Percentiles rank a stretch among this genome's conserved stretches.
Conservation (phyloP, 768 basidiomycete genomes). For the Russula compacta region DNA sequence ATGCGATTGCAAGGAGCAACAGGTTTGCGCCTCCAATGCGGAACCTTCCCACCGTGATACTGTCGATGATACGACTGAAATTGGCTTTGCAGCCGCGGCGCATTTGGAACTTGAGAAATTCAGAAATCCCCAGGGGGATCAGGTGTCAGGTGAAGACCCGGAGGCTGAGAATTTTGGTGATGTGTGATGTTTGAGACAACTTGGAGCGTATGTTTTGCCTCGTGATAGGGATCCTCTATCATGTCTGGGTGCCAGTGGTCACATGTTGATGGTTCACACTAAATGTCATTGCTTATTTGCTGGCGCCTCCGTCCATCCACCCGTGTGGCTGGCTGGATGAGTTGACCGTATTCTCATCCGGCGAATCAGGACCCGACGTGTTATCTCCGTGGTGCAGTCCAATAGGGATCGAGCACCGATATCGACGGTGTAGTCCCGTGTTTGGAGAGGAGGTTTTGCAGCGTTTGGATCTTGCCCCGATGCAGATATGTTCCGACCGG, state of each 20-base stretch:
- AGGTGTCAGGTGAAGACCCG: constrained; percentile 12
- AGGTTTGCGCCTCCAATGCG: constrained; percentile 13
- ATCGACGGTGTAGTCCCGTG: too few relatives aligned
- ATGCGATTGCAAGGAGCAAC: constrained; percentile 32
- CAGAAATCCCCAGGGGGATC: constrained; percentile 15
- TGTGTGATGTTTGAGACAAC: background rate
- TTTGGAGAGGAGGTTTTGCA: too few relatives aligned
- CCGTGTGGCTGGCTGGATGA: background rate
- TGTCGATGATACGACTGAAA: constrained; percentile 39
- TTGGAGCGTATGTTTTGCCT: background rate
- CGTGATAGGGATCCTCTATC: background rate
- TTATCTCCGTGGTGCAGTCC: background rate
- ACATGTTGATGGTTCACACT: background rate
- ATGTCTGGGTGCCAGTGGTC: background rate
- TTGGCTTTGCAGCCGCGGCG: constrained; percentile 41
- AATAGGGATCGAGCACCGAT: background rate
- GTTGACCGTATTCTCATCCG: background rate
- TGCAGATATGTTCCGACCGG: background rate
- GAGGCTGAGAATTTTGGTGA: background rate
- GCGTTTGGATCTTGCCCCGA: background rate
- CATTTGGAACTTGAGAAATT: constrained; percentile 23
- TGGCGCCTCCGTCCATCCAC: background rate
- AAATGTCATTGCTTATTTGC: background rate
- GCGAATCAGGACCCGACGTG: background rate
- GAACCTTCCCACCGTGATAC: background rate